A percentile compares a stretch with the other conserved stretches of the same genome.
These are phyloP conservation scores for Leccinum broughii DNA, from an alignment of 768 basidiomycete species.

Conservation along the genomic window DNA sequence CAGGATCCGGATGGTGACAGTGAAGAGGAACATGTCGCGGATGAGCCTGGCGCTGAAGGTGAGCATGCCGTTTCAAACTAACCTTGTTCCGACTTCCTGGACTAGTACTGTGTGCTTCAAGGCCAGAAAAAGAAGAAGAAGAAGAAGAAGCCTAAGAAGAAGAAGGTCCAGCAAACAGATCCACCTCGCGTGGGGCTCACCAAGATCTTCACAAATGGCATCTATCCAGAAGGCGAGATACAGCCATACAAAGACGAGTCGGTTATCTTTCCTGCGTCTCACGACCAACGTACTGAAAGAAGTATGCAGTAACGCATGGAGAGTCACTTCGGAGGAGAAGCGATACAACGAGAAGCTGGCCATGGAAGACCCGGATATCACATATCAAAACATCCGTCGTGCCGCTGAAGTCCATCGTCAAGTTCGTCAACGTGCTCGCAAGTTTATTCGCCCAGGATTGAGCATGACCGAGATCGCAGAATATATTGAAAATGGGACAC, in stretches of 20 bases:
- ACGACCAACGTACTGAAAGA: not conserved
- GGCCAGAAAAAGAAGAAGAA: constrained; percentile 89
- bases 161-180: constrained; percentile 79
- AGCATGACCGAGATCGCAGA: constrained; percentile 92
- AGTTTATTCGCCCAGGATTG: constrained; percentile 90
- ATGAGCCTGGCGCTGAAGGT: constrained; percentile 30
- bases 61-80: constrained; percentile 9
- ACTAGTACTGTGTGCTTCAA: constrained; percentile 13
- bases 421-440: constrained; percentile 80
- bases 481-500: constrained; percentile 87
- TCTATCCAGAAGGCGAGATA: constrained; percentile 89
- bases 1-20: constrained; percentile 32
- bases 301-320: constrained; percentile 73
- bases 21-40: constrained; percentile 34
- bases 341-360: constrained; percentile 76
- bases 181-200: constrained; percentile 89
- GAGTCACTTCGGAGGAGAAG: constrained; percentile 89
- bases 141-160: constrained; percentile 91
- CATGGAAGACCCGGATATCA: constrained; percentile 78
- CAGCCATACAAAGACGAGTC: constrained; percentile 92
- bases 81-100: not conserved
- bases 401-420: constrained; percentile 96
- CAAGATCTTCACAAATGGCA: constrained; percentile 83
- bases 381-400: constrained; percentile 86
- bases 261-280: constrained; percentile 32